These are phyloP conservation scores for Nannochloropsis oceanica DNA, from an alignment of 108 stramenopile genomes.

Conservation along the genomic window DNA sequence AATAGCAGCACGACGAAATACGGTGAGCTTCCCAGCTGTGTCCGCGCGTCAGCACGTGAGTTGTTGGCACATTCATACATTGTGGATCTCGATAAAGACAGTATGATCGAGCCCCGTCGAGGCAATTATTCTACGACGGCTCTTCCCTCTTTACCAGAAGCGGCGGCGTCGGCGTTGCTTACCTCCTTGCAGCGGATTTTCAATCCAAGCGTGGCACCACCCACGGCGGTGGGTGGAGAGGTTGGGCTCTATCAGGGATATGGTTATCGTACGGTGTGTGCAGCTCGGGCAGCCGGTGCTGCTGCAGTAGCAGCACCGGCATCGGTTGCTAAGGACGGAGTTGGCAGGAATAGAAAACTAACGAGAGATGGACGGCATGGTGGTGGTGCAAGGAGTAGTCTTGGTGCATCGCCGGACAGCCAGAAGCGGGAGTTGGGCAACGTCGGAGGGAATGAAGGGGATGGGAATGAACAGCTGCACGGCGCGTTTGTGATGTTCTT, in stretches of 20 bases:
- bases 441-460: neutral
- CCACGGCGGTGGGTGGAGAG: neutral
- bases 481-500: neutral
- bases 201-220: neutral
- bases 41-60: neutral
- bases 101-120: neutral
- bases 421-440: neutral
- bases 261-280: neutral
- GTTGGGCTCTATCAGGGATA: neutral
- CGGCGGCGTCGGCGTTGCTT: neutral
- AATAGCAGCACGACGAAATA: neutral
- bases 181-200: neutral
- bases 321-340: neutral
- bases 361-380: neutral
- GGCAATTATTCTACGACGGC: neutral
- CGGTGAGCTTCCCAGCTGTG: neutral
- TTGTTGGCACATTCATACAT: neutral
- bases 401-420: neutral
- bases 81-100: neutral
- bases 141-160: neutral
- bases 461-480: neutral
- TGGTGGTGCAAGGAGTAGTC: neutral
- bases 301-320: no score
- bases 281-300: no score
- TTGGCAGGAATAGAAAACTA: neutral